These are phyloP conservation scores for Pterulicium gracile DNA, from an alignment of 1,284 basidiomycete species.

Conservation along the genomic window DNA sequence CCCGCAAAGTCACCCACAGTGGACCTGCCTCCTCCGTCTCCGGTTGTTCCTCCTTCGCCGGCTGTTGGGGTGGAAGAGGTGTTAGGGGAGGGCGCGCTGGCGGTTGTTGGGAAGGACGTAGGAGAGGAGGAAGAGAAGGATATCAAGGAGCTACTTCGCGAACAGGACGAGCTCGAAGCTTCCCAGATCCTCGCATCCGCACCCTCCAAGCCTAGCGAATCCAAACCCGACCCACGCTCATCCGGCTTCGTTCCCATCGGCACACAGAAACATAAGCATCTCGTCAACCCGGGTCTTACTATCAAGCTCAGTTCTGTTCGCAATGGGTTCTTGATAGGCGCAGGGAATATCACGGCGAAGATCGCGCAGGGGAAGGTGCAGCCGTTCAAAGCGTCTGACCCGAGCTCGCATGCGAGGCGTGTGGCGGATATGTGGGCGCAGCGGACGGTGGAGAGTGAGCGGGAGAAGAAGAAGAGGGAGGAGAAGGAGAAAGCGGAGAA, in stretches of 20 bases:
- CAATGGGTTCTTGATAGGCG: slow-evolving; percentile 9
- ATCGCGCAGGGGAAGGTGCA: background rate
- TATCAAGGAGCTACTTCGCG: slow-evolving; percentile 9
- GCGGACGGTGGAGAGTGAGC: slow-evolving; percentile 6
- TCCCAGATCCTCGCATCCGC: slow-evolving; percentile 20
- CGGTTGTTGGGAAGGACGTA: background rate
- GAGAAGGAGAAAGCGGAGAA: background rate
- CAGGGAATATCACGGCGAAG: slow-evolving; percentile 16
- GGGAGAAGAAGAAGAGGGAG: background rate
- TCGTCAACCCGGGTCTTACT: slow-evolving; percentile 10
- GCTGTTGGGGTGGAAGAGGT: too few relatives aligned
- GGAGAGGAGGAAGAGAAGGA: slow-evolving; percentile 1
- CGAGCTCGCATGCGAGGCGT: slow-evolving; percentile 18
- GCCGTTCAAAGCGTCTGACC: background rate
- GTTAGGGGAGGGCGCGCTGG: too few relatives aligned
- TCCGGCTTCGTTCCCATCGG: slow-evolving; percentile 63
- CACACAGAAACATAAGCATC: slow-evolving; percentile 28
- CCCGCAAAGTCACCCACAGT: background rate
- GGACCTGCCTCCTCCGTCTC: background rate
- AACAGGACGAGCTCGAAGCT: slow-evolving; percentile 9
- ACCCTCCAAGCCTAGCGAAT: slow-evolving; percentile 11
- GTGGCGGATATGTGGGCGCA: slow-evolving; percentile 28
- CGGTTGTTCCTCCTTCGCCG: background rate
- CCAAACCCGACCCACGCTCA: slow-evolving; percentile 51
- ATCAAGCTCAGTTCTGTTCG: slow-evolving; percentile 15